A percentile compares a stretch with the other conserved stretches of the same genome.
Conservation (phyloP, 2,329 filamentous ascomycete genomes). For the Teratosphaeria pseudoeucalypti region DNA sequence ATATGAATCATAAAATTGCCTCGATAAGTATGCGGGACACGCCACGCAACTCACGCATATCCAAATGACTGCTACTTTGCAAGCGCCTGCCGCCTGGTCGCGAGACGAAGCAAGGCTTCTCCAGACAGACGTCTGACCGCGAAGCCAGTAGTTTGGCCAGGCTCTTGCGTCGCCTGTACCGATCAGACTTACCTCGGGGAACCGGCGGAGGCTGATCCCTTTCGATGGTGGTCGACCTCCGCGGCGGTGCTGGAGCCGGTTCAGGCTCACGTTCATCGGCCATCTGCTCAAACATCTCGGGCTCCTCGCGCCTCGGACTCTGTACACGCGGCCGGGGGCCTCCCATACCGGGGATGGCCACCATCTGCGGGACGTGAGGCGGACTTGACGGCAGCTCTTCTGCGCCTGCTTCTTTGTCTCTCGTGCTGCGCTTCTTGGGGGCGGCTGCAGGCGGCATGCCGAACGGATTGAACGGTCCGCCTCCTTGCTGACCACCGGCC, state of each 20-base stretch:
- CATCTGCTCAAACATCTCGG: conserved; percentile 33
- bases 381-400: conserved; percentile 12
- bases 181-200: conserved; percentile 40
- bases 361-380: conserved; percentile 28
- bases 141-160: background rate
- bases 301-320: conserved; percentile 40
- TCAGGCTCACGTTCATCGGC: conserved; percentile 46
- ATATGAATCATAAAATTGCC: background rate
- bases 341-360: conserved; percentile 39
- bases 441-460: conserved; percentile 26
- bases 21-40: background rate
- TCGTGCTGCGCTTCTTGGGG: conserved; percentile 36
- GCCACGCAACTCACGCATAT: conserved; percentile 1
- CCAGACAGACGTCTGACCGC: background rate
- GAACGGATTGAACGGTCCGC: conserved; percentile 24
- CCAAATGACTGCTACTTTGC: background rate
- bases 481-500: conserved; percentile 67
- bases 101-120: background rate
- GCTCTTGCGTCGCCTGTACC: background rate
- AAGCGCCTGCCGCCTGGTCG: background rate
- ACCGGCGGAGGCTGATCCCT: conserved; percentile 31
- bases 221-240: conserved; percentile 28
- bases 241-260: conserved; percentile 31
- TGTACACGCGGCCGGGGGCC: conserved; percentile 47
- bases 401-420: conserved; percentile 27